Evolutionary conservation across 257 asterid species (phyloP).

Genomic region (Misopates orontium): DNA sequence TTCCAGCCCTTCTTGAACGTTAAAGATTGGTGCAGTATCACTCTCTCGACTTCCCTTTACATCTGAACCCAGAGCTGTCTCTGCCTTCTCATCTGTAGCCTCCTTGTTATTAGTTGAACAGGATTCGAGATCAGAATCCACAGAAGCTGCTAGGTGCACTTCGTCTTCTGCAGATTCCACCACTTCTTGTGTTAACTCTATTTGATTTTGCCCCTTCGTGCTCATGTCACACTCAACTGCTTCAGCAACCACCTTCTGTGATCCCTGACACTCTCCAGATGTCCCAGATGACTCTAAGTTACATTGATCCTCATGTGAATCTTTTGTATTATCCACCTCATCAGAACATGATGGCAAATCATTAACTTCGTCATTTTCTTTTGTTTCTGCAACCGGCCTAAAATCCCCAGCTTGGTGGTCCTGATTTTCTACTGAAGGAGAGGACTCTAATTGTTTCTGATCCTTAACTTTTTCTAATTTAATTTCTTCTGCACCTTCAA

Average conservation of each 20-base stretch:
- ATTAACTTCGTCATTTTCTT: conserved; percentile 21
- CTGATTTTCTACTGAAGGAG: conserved; percentile 29
- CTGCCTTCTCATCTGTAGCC: conserved; percentile 27
- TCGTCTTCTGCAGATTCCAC: conserved; percentile 24
- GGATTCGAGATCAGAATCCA: conserved; percentile 23
- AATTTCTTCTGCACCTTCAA: background rate
- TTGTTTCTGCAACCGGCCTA: conserved; percentile 26
- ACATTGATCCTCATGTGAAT: conserved; percentile 22
- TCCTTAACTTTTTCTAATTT: conserved; percentile 26
- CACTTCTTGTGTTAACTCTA: conserved; percentile 21
- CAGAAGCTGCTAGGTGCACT: conserved; percentile 26
- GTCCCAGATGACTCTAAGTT: conserved; percentile 23
- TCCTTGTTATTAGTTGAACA: conserved; percentile 25
- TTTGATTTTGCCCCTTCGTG: conserved; percentile 24
- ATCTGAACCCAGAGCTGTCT: conserved; percentile 23
- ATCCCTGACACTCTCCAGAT: conserved; percentile 19
- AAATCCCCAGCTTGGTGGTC: conserved; percentile 27
- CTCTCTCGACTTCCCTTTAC: conserved; percentile 28
- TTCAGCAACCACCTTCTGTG: conserved; percentile 27
- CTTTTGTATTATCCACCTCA: conserved; percentile 17
- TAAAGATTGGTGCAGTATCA: conserved; percentile 19
- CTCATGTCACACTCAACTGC: conserved; percentile 27
- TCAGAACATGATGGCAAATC: background rate
- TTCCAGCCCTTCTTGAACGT: conserved; percentile 23
- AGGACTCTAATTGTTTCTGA: conserved; percentile 22